Evolutionary conservation across 768 basidiomycete genomes (phyloP), one percentile per base, ranked within the genome.

Genomic region (Leucocoprinus leucothites): DNA sequence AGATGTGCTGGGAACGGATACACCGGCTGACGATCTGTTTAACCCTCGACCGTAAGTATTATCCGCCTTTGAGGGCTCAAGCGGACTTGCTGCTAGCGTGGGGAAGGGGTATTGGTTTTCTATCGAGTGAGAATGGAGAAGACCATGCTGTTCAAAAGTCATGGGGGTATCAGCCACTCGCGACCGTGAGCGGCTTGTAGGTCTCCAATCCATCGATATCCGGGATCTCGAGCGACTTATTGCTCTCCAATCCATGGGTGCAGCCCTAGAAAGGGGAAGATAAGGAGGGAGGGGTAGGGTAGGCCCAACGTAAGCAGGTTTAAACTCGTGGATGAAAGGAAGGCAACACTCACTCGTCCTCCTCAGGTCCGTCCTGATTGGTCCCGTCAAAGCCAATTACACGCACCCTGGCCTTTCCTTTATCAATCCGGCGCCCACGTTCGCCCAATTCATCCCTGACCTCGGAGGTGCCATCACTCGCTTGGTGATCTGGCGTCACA

Each of bases 161-260:
- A 69, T 69, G 53, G 71, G 68, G 22, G 79, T 64, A 60, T 84
- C 82, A 26, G 88, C 84, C 18, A 88, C 86, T 35, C 91, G 81
- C 42, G 89, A 90, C 51, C 87, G 82, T 26, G 89, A 91, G 52
- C 88, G 85, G 69, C 83, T 86, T 50, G 84, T 72, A 31, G 89
- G 86, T 54, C 87, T 78, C 93, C 93, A 94, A 68, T 95, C 93
- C 90, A 95, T 93, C 19, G 89, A 86, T 62, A 87, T 86, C 21
- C 94, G 84, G 13, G 94, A 95, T 63, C 93, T 82, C 22, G 94
- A 96, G 59, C 94, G 81, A 70, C 92, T 94, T 67, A 93, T 84
- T 28, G 90, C 86, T 47, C 93, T 80, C 94, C 94, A 97, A 65
- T 96, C 94, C 94, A 97, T 97, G 24, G 85, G 72, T 43, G 81